Evolutionary conservation across 306 rosid genomes (phyloP).

Genomic region (Canavalia gladiata): DNA sequence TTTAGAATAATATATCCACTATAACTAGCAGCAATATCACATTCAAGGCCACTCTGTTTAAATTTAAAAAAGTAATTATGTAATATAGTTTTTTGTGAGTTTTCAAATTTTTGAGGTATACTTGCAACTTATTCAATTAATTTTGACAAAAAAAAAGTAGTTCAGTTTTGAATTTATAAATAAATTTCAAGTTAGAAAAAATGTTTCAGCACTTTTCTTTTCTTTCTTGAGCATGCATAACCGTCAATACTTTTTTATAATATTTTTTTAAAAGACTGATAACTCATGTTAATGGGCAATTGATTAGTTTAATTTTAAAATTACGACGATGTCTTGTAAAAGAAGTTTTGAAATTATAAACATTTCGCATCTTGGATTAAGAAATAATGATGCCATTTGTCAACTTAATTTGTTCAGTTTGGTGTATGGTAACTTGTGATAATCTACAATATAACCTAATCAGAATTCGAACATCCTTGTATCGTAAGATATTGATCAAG

Average conservation of each 20-base stretch:
- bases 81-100: no score
- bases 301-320: not conserved
- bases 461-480: not conserved
- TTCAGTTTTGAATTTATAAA: not conserved
- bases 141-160: not conserved
- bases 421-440: slow-evolving; percentile 16
- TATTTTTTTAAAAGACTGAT: not conserved
- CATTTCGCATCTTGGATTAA: not conserved
- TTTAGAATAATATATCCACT: not conserved
- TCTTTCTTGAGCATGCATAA: not conserved
- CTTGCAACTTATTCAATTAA: not conserved
- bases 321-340: slow-evolving; percentile 23
- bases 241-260: not conserved
- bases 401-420: slow-evolving; percentile 19
- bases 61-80: no score
- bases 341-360: not conserved
- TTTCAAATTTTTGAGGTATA: no score
- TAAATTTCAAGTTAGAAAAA: not conserved
- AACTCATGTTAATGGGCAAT: not conserved
- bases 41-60: no score
- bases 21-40: no score
- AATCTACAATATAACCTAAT: not conserved
- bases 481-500: not conserved
- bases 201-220: not conserved
- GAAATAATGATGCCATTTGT: not conserved